phyloP scores from a whole-genome alignment of 176 grass and related monocot species.

The Guadua angustifolia region DNA sequence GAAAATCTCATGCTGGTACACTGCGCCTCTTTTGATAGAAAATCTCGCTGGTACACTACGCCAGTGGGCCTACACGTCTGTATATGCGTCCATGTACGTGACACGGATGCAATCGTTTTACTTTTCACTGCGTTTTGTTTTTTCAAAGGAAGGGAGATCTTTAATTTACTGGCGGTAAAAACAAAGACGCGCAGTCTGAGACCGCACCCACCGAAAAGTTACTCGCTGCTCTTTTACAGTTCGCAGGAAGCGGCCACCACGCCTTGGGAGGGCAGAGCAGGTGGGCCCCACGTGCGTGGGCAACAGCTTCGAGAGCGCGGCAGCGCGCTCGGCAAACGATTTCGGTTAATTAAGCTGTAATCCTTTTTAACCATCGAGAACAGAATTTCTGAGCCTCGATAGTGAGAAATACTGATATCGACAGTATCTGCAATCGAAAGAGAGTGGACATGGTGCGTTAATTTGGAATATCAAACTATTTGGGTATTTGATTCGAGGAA shows the following conservation, averaged over 20 bases:
- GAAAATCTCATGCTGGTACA: no score
- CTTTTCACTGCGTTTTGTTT: not conserved
- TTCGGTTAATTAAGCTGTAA: not conserved
- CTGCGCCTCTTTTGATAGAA: no score
- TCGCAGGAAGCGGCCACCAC: conserved; percentile 25
- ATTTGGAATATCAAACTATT: not conserved
- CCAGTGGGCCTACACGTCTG: not conserved
- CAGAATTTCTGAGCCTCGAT: not conserved
- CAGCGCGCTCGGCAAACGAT: not conserved
- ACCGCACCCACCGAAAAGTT: conserved; percentile 32
- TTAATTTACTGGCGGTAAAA: conserved; percentile 20
- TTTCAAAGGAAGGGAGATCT: not conserved
- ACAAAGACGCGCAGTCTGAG: conserved; percentile 16
- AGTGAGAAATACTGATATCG: no score
- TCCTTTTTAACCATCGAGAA: not conserved
- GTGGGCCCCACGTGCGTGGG: conserved; percentile 18
- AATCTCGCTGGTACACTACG: no score
- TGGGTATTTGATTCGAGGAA: no score
- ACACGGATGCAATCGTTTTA: conserved; percentile 9
- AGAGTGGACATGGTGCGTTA: no score
- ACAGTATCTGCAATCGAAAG: no score
- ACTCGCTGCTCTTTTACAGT: conserved; percentile 21
- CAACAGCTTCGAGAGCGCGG: not conserved
- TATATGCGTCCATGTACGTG: not conserved
- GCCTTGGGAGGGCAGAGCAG: not conserved